These are phyloP conservation scores for Paratrimastix pyriformis DNA, from an alignment of 78 protist genomes.

Conservation along the genomic window DNA sequence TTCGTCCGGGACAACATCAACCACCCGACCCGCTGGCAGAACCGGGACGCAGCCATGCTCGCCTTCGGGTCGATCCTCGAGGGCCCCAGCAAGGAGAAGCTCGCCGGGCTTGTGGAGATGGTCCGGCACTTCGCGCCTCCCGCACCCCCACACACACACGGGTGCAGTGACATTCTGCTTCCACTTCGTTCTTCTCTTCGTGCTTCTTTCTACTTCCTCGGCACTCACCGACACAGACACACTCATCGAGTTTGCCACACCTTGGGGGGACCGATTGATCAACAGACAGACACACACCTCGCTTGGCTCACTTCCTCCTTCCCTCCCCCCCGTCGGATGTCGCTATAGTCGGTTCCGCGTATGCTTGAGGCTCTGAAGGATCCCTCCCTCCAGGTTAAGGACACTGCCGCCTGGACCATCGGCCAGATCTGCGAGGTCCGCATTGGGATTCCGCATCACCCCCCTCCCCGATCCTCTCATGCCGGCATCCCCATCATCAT, in stretches of 20 bases:
- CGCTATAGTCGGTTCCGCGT: constrained; percentile 3
- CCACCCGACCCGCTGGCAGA: background rate
- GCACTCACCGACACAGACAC: too few relatives aligned
- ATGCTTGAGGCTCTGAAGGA: constrained; percentile 41
- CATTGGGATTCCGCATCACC: constrained; percentile 10
- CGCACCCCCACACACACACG: too few relatives aligned
- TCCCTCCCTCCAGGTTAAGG: constrained; percentile 35
- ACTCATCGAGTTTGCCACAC: too few relatives aligned
- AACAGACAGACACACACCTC: too few relatives aligned
- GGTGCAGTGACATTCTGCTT: too few relatives aligned
- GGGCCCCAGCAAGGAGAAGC: constrained; percentile 26
- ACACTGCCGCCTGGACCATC: constrained; percentile 74
- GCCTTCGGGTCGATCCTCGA: constrained; percentile 69
- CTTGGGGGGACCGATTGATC: too few relatives aligned
- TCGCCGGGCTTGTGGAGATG: background rate
- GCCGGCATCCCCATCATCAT: too few relatives aligned
- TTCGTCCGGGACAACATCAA: constrained; percentile 50
- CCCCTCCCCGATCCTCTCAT: too few relatives aligned
- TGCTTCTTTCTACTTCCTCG: too few relatives aligned
- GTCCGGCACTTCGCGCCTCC: background rate
- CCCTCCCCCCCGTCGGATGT: too few relatives aligned
- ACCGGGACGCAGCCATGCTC: constrained; percentile 18
- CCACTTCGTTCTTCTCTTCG: too few relatives aligned
- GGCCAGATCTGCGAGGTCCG: constrained; percentile 53
- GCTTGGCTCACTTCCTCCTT: too few relatives aligned